Evolutionary conservation across 179 eudicot genomes (phyloP).

Genomic region (Silene coronaria): DNA sequence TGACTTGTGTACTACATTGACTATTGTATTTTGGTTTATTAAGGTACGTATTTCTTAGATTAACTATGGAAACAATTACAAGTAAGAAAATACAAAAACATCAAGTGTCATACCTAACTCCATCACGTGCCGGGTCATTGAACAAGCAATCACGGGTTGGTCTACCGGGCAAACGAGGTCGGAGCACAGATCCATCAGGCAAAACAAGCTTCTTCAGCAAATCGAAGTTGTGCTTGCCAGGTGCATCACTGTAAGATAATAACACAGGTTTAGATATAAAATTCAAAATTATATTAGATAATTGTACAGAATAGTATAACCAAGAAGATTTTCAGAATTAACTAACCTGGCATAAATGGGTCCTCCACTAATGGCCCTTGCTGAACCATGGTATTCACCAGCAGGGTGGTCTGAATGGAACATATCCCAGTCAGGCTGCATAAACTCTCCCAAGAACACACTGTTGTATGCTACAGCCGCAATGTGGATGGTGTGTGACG

Average conservation of each 20-base stretch:
- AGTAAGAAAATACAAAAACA: background rate
- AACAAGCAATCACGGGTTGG: slow-evolving; percentile 91
- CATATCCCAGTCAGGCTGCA: slow-evolving; percentile 99
- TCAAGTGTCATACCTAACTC: slow-evolving; percentile 50
- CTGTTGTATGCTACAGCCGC: slow-evolving; percentile 92
- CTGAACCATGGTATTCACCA: slow-evolving; percentile 92
- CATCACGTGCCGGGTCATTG: slow-evolving; percentile 88
- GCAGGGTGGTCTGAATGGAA: slow-evolving; percentile 93
- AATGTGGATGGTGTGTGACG: slow-evolving; percentile 91
- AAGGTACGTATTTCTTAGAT: too few relatives aligned
- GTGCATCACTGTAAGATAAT: slow-evolving; percentile 70
- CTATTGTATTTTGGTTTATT: too few relatives aligned
- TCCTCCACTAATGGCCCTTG: slow-evolving; percentile 95
- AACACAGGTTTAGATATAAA: background rate
- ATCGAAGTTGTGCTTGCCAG: slow-evolving; percentile 86
- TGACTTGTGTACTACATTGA: too few relatives aligned
- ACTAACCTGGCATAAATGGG: slow-evolving; percentile 80
- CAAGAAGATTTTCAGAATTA: background rate
- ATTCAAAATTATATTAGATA: too few relatives aligned
- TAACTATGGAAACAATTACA: background rate
- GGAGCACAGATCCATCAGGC: slow-evolving; percentile 92
- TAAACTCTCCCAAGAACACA: slow-evolving; percentile 88
- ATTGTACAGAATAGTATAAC: background rate
- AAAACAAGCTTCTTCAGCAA: slow-evolving; percentile 79
- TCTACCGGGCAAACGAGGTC: slow-evolving; percentile 83